A percentile compares a stretch with the other conserved stretches of the same genome.
Conservation (phyloP, 768 basidiomycete genomes). For the Suillus subalutaceus region DNA sequence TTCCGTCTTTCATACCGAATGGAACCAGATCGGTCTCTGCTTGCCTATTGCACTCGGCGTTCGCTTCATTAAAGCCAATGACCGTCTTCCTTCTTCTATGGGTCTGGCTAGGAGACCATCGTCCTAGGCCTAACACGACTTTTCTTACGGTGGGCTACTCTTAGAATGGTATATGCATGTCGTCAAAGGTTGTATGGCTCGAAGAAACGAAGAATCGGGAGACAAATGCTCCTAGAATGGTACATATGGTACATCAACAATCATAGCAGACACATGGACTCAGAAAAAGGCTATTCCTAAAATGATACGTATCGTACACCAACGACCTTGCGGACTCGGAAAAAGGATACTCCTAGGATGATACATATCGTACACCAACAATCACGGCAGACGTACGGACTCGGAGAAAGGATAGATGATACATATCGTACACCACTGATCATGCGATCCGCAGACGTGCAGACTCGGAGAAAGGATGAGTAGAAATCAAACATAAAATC, state of each 20-base stretch:
- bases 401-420: background rate
- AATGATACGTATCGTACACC: background rate
- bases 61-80: too few species aligned
- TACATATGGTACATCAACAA: background rate
- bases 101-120: too few species aligned
- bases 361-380: background rate
- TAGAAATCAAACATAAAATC: background rate
- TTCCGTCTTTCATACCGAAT: background rate
- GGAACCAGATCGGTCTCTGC: background rate
- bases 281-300: background rate
- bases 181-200: too few species aligned
- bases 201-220: too few species aligned
- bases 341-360: background rate
- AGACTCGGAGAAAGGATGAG: background rate
- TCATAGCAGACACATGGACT: background rate
- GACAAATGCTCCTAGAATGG: background rate
- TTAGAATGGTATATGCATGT: too few species aligned
- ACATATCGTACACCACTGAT: background rate
- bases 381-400: background rate
- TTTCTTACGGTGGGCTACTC: too few species aligned
- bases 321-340: background rate
- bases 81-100: too few species aligned
- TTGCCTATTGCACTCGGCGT: background rate
- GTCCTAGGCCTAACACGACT: too few species aligned
- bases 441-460: background rate